phyloP scores from a whole-genome alignment of 1,284 basidiomycete species.

The Macrocystidia cucumis region DNA sequence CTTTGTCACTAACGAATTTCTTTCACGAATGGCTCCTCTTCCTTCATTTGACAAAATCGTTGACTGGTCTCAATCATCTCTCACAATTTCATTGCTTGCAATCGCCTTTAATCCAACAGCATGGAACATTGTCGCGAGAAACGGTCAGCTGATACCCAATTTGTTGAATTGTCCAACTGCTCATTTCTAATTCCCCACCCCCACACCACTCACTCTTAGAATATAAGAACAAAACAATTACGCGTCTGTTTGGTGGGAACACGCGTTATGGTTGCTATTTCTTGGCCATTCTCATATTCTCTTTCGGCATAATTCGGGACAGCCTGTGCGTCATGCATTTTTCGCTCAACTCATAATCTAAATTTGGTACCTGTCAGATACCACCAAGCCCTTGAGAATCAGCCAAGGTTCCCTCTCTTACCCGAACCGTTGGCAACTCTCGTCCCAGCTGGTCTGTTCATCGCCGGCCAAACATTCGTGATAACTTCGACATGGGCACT shows the following conservation, averaged over 20 bases:
- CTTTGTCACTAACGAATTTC: too few species aligned
- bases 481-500: constrained; percentile 87
- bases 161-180: constrained; percentile 3
- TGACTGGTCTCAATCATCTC: constrained; percentile 57
- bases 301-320: constrained; percentile 81
- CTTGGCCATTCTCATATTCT: constrained; percentile 87
- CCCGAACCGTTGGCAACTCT: constrained; percentile 53
- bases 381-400: constrained; percentile 62
- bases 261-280: constrained; percentile 81
- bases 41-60: too few species aligned
- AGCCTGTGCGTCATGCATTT: constrained; percentile 55
- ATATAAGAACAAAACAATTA: constrained; percentile 83
- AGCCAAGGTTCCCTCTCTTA: constrained; percentile 54
- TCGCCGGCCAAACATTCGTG: constrained; percentile 75
- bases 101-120: constrained; percentile 89
- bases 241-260: constrained; percentile 71
- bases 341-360: not conserved
- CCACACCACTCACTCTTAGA: too few species aligned
- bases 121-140: constrained; percentile 93
- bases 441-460: constrained; percentile 61
- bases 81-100: constrained; percentile 56
- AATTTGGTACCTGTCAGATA: constrained; percentile 38
- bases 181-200: constrained; percentile 7
- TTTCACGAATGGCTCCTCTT: too few species aligned
- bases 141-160: constrained; percentile 54